Conservation (phyloP, 495 filamentous ascomycete species). For the Clavariopsis aquatica region DNA sequence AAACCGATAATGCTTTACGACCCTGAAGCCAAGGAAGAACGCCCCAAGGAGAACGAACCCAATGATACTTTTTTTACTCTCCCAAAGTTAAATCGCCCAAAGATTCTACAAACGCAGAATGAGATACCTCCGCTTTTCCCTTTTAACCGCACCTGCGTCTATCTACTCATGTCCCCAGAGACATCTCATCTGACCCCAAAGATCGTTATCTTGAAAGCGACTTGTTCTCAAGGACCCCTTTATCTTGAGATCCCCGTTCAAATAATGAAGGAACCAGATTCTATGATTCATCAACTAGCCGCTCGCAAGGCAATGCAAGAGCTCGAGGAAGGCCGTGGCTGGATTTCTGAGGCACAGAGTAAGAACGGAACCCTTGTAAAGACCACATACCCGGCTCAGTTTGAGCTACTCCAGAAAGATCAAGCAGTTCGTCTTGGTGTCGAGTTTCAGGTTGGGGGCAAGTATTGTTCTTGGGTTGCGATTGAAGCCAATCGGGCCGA, state of each 20-base stretch:
- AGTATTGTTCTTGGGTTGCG: constrained; percentile 71
- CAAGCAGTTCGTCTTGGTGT: constrained; percentile 66
- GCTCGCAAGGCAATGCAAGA: constrained; percentile 66
- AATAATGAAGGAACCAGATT: constrained; percentile 46
- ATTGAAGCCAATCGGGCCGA: constrained; percentile 49
- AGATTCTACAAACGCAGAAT: constrained; percentile 62
- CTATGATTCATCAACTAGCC: constrained; percentile 69
- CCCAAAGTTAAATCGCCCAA: constrained; percentile 53
- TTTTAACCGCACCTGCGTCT: constrained; percentile 62
- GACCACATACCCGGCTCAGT: constrained; percentile 50
- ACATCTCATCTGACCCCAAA: constrained; percentile 51
- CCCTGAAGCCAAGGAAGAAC: constrained; percentile 40
- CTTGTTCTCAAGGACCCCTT: constrained; percentile 56
- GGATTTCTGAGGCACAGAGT: constrained; percentile 56
- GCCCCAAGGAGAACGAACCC: constrained; percentile 35
- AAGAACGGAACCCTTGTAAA: constrained; percentile 50
- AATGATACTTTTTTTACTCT: constrained; percentile 48
- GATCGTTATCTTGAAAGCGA: constrained; percentile 58
- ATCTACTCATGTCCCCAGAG: constrained; percentile 59
- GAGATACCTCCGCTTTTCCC: constrained; percentile 63
- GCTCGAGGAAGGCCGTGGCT: constrained; percentile 68
- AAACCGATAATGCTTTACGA: constrained; percentile 63
- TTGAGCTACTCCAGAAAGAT: constrained; percentile 56
- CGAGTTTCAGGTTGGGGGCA: constrained; percentile 64
- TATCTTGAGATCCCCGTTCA: constrained; percentile 62